Evolutionary conservation across 805 yeast genomes (phyloP), one percentile per base, ranked within the genome.

Genomic region (Candida arabinofermentans): DNA sequence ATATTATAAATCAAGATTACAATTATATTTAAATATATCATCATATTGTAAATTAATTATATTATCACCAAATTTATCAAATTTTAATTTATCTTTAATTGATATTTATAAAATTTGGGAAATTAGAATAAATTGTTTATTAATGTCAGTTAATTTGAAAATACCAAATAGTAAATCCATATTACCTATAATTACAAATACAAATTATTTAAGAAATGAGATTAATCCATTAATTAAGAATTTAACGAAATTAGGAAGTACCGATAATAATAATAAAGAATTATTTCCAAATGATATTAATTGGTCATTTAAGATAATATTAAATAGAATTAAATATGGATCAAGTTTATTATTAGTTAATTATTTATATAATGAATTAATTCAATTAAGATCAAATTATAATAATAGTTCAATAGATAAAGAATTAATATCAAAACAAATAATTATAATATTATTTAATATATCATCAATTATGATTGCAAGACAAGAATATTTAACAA

Each of bases 81-180:
- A 41, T 10, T 39, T 51, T 8, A 41, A 50, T 24, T 35, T 55
- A 2, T 36, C 47, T 1, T 26, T 57, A 13, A 34, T 36, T 3
- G 77, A 69, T 39, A 64, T 70, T 32, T 73, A 67, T 53, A 65
- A 70, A 51, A 66, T 72, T 40, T 74, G 74, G 58, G 78, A 61
- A 36, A 43, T 58, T 7, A 32, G 67, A 17, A 33, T 62, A 10
- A 46, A 53, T 27, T 39, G 49, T 17, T 39, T 60, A 35, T 37
- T 57, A 24, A 53, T 49, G 50, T 40, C 52, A 12, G 45, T 48
- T 8, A 46, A 38, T 24, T 24, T 42, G 24, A 45, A 36, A 29
- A 39, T 37, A 14, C 41, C 49, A 2, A 36, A 33, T 24, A 44
- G 48, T 12, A 33, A 44, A 24, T 55, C 49, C 41, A 46, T 49